Percentiles rank a stretch among this genome's conserved stretches.
Conservation (phyloP, 106 monocot genomes). For the Agapanthus africanus region DNA sequence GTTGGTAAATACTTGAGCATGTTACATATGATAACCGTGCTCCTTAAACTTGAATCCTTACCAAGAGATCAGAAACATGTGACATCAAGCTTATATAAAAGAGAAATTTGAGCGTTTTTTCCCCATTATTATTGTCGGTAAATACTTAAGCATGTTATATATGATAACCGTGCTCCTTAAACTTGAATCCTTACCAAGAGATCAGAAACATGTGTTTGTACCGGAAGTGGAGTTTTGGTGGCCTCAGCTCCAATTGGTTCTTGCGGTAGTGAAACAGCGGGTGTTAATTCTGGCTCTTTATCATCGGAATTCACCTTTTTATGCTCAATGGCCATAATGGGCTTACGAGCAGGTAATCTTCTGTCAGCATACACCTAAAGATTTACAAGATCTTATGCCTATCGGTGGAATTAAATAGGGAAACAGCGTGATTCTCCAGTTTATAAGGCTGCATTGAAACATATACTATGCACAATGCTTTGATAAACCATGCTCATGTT, state of each 20-base stretch:
- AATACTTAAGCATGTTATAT: no score
- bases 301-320: conserved; percentile 20
- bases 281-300: conserved; percentile 9
- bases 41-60: conserved; percentile 8
- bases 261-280: neutral
- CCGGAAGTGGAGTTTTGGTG: conserved; percentile 11
- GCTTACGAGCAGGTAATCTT: conserved; percentile 11
- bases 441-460: no score
- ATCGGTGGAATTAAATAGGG: neutral
- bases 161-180: no score
- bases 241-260: conserved; percentile 1
- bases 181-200: conserved; percentile 31
- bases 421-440: no score
- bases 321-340: conserved; percentile 30
- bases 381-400: neutral
- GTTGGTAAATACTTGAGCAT: no score
- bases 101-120: no score
- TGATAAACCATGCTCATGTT: no score
- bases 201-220: conserved; percentile 29
- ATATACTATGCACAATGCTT: no score
- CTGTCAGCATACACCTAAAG: conserved; percentile 22
- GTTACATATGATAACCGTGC: no score
- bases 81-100: no score
- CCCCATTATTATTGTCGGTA: no score
- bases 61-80: conserved; percentile 44